Conservation (phyloP, 2,329 filamentous ascomycete species). For the Balansia obtecta region DNA sequence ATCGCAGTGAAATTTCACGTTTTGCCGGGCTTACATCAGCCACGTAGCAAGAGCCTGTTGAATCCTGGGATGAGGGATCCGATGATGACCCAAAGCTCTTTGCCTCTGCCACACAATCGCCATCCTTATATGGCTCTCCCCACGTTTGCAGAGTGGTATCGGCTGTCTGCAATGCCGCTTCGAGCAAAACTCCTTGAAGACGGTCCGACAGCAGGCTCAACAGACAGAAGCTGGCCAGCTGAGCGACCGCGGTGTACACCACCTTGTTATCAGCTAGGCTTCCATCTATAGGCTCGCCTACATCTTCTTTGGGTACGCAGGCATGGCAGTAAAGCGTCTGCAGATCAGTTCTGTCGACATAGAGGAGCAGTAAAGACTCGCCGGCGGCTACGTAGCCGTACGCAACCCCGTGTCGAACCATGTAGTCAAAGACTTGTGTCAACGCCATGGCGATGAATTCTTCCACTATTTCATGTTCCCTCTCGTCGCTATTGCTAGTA, state of each 20-base stretch:
- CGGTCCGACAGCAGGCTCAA: neutral
- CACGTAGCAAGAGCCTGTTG: neutral
- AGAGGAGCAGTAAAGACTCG: conserved; percentile 15
- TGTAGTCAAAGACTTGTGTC: conserved; percentile 12
- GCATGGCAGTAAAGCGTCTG: neutral
- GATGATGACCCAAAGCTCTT: neutral
- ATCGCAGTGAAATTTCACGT: neutral
- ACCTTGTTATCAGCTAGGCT: neutral
- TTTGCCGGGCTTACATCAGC: neutral
- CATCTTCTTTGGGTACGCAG: neutral
- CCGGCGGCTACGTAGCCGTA: conserved; percentile 16
- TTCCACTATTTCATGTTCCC: neutral
- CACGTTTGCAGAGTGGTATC: neutral
- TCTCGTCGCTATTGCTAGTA: conserved; percentile 1
- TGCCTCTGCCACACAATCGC: neutral
- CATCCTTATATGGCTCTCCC: neutral
- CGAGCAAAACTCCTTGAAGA: neutral
- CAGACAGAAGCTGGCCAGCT: neutral
- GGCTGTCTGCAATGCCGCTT: neutral
- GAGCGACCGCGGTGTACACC: neutral
- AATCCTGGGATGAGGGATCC: neutral
- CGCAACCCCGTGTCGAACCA: conserved; percentile 10
- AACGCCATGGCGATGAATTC: conserved; percentile 10
- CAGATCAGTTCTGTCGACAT: conserved; percentile 7
- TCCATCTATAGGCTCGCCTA: neutral